A percentile compares a stretch with the other conserved stretches of the same genome.
These are phyloP conservation scores for Penicillium taxi DNA, from an alignment of 495 filamentous ascomycete species.

Conservation along the genomic window DNA sequence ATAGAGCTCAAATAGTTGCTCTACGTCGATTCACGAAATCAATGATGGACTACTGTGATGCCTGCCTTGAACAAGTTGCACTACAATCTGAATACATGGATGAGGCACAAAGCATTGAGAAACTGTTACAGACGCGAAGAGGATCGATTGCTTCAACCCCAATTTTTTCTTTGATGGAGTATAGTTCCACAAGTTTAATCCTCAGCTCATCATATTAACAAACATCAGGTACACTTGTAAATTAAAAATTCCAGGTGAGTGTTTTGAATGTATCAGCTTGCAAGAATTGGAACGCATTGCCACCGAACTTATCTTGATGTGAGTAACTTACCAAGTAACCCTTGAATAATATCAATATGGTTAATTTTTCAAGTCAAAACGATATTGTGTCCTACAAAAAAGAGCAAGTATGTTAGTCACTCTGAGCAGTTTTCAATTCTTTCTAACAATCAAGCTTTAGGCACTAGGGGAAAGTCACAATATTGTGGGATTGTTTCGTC, in stretches of 20 bases:
- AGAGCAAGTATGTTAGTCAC: not conserved
- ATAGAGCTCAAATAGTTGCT: not conserved
- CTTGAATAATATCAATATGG: not conserved
- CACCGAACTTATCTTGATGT: not conserved
- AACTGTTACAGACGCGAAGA: not conserved
- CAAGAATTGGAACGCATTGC: not conserved
- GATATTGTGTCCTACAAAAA: conserved; percentile 1
- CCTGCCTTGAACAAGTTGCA: not conserved
- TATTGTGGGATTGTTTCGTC: not conserved
- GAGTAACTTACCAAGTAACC: not conserved
- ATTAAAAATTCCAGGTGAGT: not conserved
- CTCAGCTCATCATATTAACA: not conserved
- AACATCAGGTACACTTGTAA: not conserved
- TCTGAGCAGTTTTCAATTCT: too few species aligned
- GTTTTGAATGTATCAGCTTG: conserved; percentile 1
- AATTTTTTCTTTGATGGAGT: conserved; percentile 2
- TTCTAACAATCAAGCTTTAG: not conserved
- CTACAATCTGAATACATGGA: too few species aligned
- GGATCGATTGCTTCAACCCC: not conserved
- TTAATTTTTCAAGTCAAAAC: conserved; percentile 1
- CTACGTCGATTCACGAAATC: not conserved
- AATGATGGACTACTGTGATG: conserved; percentile 1
- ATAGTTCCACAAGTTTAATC: not conserved
- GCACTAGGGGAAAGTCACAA: not conserved
- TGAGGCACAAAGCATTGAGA: too few species aligned